phyloP scores from a whole-genome alignment of 2,329 filamentous ascomycete genomes.

The Neofusicoccum ribis region DNA sequence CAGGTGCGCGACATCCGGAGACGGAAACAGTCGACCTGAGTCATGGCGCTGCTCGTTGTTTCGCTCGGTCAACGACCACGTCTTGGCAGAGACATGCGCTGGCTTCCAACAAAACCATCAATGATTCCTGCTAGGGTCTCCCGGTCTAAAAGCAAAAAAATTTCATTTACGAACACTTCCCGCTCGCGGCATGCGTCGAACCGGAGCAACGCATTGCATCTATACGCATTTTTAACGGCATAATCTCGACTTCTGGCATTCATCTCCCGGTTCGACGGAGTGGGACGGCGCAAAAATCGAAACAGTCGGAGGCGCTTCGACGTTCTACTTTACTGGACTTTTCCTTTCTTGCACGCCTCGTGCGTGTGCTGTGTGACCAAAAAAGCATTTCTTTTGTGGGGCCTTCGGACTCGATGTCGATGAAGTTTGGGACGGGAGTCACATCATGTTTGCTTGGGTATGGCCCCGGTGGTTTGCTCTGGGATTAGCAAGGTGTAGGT shows the following conservation, averaged over 20 bases:
- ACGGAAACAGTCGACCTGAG: slow-evolving; percentile 26
- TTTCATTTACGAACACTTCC: slow-evolving; percentile 1
- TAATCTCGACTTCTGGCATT: slow-evolving; percentile 17
- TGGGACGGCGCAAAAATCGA: slow-evolving; percentile 15
- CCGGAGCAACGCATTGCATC: slow-evolving; percentile 17
- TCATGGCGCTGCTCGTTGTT: background rate
- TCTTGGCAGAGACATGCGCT: background rate
- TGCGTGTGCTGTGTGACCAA: slow-evolving; percentile 9
- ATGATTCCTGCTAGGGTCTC: background rate
- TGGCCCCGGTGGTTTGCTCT: slow-evolving; percentile 15
- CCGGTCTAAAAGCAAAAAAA: background rate
- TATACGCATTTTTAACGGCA: slow-evolving; percentile 17
- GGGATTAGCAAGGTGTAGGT: slow-evolving; percentile 20
- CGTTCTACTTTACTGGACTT: background rate
- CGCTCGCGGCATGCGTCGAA: slow-evolving; percentile 10
- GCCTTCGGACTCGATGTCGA: background rate
- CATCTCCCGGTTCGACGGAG: slow-evolving; percentile 5
- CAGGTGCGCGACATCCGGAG: slow-evolving; percentile 65
- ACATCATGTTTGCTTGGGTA: slow-evolving; percentile 14
- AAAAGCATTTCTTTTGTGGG: slow-evolving; percentile 10
- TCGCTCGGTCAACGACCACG: background rate
- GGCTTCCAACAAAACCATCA: background rate
- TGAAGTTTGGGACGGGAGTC: background rate
- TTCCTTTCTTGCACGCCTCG: slow-evolving; percentile 5
- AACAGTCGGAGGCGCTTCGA: background rate